phyloP scores from a whole-genome alignment of 768 basidiomycete genomes.

The Suillus clintonianus region DNA sequence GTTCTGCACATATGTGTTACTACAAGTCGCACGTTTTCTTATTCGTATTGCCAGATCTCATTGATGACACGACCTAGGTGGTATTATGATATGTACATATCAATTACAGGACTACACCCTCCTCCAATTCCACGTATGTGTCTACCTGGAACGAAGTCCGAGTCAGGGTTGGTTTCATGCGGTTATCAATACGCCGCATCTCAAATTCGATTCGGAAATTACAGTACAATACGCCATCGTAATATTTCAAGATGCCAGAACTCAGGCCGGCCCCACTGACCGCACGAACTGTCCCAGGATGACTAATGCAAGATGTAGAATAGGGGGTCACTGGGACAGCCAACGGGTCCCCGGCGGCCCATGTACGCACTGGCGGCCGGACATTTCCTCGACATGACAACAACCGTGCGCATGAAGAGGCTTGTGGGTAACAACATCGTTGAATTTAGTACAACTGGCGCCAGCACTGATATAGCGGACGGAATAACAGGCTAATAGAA shows the following conservation, averaged over 20 bases:
- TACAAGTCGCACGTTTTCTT: neutral
- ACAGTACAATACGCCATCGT: neutral
- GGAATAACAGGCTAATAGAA: neutral
- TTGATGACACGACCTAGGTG: neutral
- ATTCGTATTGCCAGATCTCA: neutral
- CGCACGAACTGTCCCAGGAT: neutral
- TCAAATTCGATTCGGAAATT: too few relatives aligned
- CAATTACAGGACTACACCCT: neutral
- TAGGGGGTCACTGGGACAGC: neutral
- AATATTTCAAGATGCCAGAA: neutral
- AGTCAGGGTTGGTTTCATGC: neutral
- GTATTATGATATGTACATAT: neutral
- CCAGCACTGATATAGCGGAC: neutral
- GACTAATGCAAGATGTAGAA: neutral
- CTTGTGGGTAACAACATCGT: neutral
- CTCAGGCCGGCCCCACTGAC: neutral
- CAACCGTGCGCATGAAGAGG: neutral
- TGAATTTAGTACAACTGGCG: neutral
- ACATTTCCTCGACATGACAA: neutral
- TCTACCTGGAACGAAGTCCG: neutral
- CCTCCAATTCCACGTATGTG: neutral
- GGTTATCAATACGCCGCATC: too few relatives aligned
- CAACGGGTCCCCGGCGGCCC: neutral
- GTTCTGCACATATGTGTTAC: neutral
- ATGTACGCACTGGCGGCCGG: neutral